phyloP scores from a whole-genome alignment of 2,329 filamentous ascomycete species.

The Paraconiothyrium brasiliense region DNA sequence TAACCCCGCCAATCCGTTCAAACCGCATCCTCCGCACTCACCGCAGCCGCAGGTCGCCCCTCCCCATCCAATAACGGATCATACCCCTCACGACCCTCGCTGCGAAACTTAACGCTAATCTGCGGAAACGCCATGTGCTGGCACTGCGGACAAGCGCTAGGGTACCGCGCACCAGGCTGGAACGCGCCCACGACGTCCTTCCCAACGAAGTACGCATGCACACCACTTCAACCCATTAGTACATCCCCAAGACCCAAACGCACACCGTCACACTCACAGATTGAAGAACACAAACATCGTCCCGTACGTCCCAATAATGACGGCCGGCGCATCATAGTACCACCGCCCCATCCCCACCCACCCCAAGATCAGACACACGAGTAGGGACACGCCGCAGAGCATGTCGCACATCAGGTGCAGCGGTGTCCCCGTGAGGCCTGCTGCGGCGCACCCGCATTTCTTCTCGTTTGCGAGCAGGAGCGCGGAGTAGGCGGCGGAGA shows the following conservation, averaged over 20 bases:
- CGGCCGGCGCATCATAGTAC: neutral
- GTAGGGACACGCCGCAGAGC: slow-evolving; percentile 27
- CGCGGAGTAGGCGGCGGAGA: slow-evolving; percentile 33
- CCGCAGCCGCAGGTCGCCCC: neutral
- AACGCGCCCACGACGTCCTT: slow-evolving; percentile 29
- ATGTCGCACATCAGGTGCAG: slow-evolving; percentile 38
- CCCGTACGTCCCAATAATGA: slow-evolving; percentile 40
- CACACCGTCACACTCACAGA: slow-evolving; percentile 28
- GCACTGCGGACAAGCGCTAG: slow-evolving; percentile 37
- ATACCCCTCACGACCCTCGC: slow-evolving; percentile 26
- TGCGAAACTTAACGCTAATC: slow-evolving; percentile 17
- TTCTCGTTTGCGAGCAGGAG: slow-evolving; percentile 37
- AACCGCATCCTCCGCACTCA: slow-evolving; percentile 4
- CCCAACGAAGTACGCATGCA: slow-evolving; percentile 37
- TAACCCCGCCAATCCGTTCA: neutral
- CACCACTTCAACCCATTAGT: slow-evolving; percentile 25
- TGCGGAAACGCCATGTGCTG: slow-evolving; percentile 29
- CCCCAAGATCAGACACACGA: slow-evolving; percentile 35
- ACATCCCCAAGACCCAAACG: no score
- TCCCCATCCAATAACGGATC: slow-evolving; percentile 31
- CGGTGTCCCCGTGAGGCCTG: slow-evolving; percentile 37
- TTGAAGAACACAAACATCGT: slow-evolving; percentile 41
- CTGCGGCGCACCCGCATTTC: slow-evolving; percentile 33
- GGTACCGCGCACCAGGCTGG: slow-evolving; percentile 24
- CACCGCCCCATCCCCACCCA: slow-evolving; percentile 30